Evolutionary conservation across 2,329 filamentous ascomycete species (phyloP).

Genomic region (Colletotrichum eleusines): DNA sequence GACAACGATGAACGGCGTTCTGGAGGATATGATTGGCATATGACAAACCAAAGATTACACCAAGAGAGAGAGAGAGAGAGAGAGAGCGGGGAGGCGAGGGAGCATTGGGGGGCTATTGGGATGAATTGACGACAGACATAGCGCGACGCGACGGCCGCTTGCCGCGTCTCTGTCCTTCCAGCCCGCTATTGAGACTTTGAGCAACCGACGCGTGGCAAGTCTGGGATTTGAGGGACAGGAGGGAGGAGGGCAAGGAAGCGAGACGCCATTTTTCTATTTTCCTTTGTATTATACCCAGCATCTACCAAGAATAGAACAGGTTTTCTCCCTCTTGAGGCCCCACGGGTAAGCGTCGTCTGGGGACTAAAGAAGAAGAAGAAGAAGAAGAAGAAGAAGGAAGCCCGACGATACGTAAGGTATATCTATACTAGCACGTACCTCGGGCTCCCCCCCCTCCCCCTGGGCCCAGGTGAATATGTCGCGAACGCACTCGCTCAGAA

Average conservation of each 20-base stretch:
- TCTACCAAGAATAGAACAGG: slow-evolving; percentile 34
- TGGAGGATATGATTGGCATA: background rate
- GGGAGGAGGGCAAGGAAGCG: background rate
- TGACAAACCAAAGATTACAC: slow-evolving; percentile 12
- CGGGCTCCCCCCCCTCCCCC: no score
- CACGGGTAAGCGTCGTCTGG: slow-evolving; percentile 4
- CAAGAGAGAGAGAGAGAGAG: background rate
- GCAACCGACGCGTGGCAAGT: slow-evolving; percentile 8
- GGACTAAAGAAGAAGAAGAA: no score
- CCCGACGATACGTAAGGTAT: no score
- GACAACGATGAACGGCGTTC: slow-evolving; percentile 12
- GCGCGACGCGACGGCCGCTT: slow-evolving; percentile 24
- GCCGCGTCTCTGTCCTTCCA: background rate
- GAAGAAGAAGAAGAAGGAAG: no score
- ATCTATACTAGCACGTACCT: no score
- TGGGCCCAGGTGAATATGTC: no score
- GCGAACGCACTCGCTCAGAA: no score
- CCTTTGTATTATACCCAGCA: slow-evolving; percentile 39
- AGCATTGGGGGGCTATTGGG: background rate
- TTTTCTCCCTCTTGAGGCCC: background rate
- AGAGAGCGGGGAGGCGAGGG: no score
- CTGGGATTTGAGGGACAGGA: slow-evolving; percentile 3
- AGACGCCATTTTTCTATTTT: slow-evolving; percentile 15
- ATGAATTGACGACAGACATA: slow-evolving; percentile 4
- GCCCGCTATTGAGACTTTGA: slow-evolving; percentile 1